Conservation (phyloP, 176 grass and related monocot genomes). For the Raddia distichophylla region DNA sequence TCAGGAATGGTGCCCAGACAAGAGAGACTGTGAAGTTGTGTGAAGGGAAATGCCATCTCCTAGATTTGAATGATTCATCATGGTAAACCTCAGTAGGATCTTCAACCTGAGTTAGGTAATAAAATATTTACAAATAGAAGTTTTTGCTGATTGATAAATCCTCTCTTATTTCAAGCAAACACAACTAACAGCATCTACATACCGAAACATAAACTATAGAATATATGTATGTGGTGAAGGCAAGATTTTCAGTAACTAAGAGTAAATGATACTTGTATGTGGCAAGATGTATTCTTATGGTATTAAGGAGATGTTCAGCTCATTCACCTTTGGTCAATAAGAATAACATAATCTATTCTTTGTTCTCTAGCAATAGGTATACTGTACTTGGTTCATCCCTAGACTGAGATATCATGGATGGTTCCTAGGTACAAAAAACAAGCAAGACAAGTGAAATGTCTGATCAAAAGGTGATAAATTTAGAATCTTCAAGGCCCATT, state of each 20-base stretch:
- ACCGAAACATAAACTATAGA: background rate
- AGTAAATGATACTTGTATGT: background rate
- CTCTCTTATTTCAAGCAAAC: background rate
- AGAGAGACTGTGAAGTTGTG: constrained; percentile 84
- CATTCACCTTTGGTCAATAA: constrained; percentile 3
- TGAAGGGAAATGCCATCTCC: constrained; percentile 71
- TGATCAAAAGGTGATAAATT: constrained; percentile 4
- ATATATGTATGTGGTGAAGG: constrained; percentile 3
- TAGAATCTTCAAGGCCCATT: background rate
- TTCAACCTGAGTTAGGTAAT: constrained; percentile 59
- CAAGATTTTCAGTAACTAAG: background rate
- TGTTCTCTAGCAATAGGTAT: background rate
- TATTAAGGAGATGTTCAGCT: background rate
- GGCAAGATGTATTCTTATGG: background rate
- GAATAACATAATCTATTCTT: background rate
- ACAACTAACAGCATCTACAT: constrained; percentile 3
- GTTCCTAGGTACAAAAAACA: constrained; percentile 2
- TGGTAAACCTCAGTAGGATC: constrained; percentile 84
- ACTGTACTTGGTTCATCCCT: background rate
- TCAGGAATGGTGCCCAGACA: constrained; percentile 78
- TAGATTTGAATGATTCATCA: constrained; percentile 61
- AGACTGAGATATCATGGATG: background rate
- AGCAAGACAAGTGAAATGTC: background rate
- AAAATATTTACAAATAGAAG: background rate
- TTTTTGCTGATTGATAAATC: constrained; percentile 22